Base-by-base conservation (phyloP, 495 filamentous ascomycete species). In the Astrothelium subdiscretum region DNA sequence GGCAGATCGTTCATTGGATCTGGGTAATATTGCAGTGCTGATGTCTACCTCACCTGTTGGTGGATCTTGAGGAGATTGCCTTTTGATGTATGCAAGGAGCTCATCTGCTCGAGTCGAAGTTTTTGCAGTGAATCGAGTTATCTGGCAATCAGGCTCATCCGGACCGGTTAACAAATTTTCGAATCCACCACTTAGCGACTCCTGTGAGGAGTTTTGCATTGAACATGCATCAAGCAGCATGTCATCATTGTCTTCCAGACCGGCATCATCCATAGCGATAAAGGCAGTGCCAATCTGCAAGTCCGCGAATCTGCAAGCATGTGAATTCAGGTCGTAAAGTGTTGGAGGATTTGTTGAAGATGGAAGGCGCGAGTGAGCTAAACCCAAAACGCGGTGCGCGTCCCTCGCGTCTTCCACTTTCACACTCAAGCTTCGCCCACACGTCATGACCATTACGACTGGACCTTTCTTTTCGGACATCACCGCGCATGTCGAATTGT, bases 171-270 rank as follows among this genome's bases (percentile, higher is more conserved):
- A 18, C 18, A 64, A 61, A 18, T 64, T 43, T 38, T 64, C 15
- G 48, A 48, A 61, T 32, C 27, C n/a, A 29, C 60, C 57, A 11
- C 62, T 67, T 31, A 68, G 51, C 38, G 67, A 65, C 22, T 68
- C 69, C 51, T 68, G 70, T 8, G 66, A 72, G 2, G 69, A 71
- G 63, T 42, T 32, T 48, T 58, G 10, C 6, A 32, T 20, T 32
- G 58, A 62, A 3, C 54, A 13, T 15, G 27, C 59, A 26, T 54
- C 61, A 51, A 71, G 65, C 20, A 73, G 69, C 59, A 69, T 67
- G n/a, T 72, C 69, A 32, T 73, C 64, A 65, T 65, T 59, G 32
- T 58, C 62, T 3, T 66, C 65, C 48, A 54, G 22, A 24, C 20
- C 43, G 32, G 38, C 35, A 26, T 64, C 58, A 58, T 62, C 59